Evolutionary conservation across 768 basidiomycete genomes (phyloP), one percentile per base, ranked within the genome.

Genomic region (Trametes sanguinea): DNA sequence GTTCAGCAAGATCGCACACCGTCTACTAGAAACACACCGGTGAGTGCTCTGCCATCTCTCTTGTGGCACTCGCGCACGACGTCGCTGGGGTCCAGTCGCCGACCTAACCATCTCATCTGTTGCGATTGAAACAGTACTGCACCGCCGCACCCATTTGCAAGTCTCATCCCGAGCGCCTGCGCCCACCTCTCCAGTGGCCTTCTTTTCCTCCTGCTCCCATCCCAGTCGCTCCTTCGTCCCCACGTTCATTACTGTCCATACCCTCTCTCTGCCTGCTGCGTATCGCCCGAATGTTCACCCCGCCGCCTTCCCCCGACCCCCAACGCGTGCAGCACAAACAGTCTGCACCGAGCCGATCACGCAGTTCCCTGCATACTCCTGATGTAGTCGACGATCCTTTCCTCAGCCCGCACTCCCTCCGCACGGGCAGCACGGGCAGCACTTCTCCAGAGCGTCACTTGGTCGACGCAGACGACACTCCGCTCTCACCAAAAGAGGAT

Each of bases 251-350:
- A 44, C 50, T 40, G 6, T 44, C 54, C 50, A 47, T 47, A 42
- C 51, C 52, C 60, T 29, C 57, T 29, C 59, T 6, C 57, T 35
- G 6, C 11, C 35, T 37, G 35, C 35, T 11, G 11, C 51, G 13
- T 30, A 16, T 40, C 42, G 57, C 51, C 37, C 53, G 46, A 43
- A 79, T 79, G 78, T 78, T 79, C 67, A 79, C 77, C 50, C 77
- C 77, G 27, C 76, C 77, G 2, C 62, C 72, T 2, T 70, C 69
- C 11, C 70, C 72, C 33, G 64, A 55, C 17, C 71, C 71, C 22
- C 57, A 60, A 4, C 65, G 61, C 43, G 46, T 64, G 13, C 56
- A 60, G 52, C 54, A 30, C 33, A 17, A 42, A 1, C 1, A 50
- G 40, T 39, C 60, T 39, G 53, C 63, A 14, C 14, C 50, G 48